Conservation (phyloP, 768 basidiomycete species). For the Lactifluus rugatus region DNA sequence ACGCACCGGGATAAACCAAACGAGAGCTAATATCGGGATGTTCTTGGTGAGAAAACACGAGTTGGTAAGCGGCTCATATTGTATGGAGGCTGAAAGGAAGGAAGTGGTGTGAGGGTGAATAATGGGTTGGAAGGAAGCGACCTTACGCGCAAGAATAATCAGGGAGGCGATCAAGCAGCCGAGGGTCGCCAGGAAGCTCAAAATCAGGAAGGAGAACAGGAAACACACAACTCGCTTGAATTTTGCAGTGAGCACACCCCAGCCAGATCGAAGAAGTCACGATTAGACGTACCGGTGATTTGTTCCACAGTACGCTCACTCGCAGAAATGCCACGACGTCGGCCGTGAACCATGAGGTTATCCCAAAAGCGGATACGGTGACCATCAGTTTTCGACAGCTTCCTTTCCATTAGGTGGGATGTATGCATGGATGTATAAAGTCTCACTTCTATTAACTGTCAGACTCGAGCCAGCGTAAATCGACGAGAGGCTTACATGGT, state of each 20-base stretch:
- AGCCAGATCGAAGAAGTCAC: not conserved
- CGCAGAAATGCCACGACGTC: constrained; percentile 29
- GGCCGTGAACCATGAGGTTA: constrained; percentile 26
- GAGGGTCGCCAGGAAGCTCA: constrained; percentile 23
- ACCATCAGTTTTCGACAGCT: constrained; percentile 28
- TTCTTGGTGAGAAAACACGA: constrained; percentile 26
- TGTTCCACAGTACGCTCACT: constrained; percentile 31
- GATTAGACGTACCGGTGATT: constrained; percentile 21
- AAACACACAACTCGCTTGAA: constrained; percentile 20
- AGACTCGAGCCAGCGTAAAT: not conserved
- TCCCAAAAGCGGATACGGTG: constrained; percentile 20
- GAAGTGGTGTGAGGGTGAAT: not conserved
- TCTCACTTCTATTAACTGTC: not conserved
- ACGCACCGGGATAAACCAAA: constrained; percentile 30
- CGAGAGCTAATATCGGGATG: constrained; percentile 19
- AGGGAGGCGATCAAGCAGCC: constrained; percentile 18
- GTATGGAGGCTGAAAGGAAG: constrained; percentile 21
- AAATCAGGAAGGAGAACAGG: constrained; percentile 23
- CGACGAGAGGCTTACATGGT: not conserved
- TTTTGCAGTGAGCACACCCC: not conserved
- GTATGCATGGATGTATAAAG: not conserved
- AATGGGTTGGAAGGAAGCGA: no score
- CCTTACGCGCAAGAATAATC: not conserved
- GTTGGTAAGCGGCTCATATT: constrained; percentile 18
- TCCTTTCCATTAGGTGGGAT: not conserved